phyloP scores from a whole-genome alignment of 306 rosid genomes.

The Neltuma alba region DNA sequence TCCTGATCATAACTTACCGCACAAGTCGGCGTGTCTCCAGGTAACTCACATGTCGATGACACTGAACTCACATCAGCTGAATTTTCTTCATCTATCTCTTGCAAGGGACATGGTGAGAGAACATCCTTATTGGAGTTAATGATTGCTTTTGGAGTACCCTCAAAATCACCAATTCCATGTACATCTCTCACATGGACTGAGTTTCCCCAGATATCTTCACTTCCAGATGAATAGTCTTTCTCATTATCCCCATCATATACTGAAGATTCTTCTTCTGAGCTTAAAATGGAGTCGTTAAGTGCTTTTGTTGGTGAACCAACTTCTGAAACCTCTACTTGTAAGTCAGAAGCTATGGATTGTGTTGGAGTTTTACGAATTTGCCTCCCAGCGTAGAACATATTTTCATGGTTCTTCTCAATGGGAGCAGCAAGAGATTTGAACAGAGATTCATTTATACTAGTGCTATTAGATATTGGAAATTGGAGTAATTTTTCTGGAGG shows the following conservation, averaged over 20 bases:
- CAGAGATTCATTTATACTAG: conserved; percentile 43
- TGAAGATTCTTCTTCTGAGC: conserved; percentile 59
- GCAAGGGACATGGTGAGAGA: conserved; percentile 31
- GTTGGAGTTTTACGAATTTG: conserved; percentile 51
- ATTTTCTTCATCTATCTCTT: conserved; percentile 46
- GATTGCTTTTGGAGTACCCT: conserved; percentile 27
- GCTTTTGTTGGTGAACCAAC: conserved; percentile 68
- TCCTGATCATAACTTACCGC: conserved; percentile 15
- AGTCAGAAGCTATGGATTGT: conserved; percentile 78
- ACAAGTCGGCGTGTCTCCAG: conserved; percentile 40
- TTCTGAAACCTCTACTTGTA: conserved; percentile 94
- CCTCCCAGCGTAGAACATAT: conserved; percentile 22
- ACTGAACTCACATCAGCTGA: conserved; percentile 45
- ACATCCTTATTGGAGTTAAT: conserved; percentile 29
- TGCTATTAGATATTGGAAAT: conserved; percentile 38
- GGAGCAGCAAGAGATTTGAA: conserved; percentile 55
- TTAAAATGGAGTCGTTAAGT: conserved; percentile 50
- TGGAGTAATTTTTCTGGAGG: conserved; percentile 23
- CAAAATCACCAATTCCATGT: conserved; percentile 34
- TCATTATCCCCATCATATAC: conserved; percentile 63
- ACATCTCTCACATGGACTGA: conserved; percentile 41
- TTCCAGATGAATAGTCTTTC: conserved; percentile 45
- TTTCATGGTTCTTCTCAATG: conserved; percentile 37
- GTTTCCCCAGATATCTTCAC: conserved; percentile 59
- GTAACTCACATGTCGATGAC: conserved; percentile 39